phyloP scores from a whole-genome alignment of 2,329 filamentous ascomycete genomes.

The Colletotrichum gigasporum region DNA sequence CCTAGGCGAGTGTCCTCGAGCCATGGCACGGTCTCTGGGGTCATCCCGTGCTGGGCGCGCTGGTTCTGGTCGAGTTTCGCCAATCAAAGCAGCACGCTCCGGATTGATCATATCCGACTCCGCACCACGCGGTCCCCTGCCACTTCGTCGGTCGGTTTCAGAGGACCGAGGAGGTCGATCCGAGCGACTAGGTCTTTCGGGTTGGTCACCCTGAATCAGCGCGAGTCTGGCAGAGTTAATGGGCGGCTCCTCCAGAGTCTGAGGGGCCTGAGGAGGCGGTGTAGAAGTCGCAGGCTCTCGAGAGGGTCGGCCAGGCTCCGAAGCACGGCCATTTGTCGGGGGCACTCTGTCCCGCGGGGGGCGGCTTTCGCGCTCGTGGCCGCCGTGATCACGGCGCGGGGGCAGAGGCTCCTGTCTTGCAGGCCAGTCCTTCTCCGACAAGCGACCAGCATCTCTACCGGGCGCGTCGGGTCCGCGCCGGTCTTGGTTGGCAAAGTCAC shows the following conservation, averaged over 20 bases:
- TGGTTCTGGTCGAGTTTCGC: constrained; percentile 47
- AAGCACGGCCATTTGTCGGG: constrained; percentile 36
- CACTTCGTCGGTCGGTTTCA: constrained; percentile 29
- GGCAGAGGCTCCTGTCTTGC: constrained; percentile 41
- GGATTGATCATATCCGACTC: constrained; percentile 53
- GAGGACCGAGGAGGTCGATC: constrained; percentile 21
- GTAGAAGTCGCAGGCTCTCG: constrained; percentile 35
- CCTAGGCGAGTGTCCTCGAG: constrained; percentile 61
- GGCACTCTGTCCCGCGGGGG: constrained; percentile 43
- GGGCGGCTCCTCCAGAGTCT: constrained; percentile 52
- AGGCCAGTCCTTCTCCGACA: constrained; percentile 50
- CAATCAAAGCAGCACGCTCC: constrained; percentile 56
- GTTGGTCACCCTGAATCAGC: constrained; percentile 51
- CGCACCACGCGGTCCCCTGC: constrained; percentile 35
- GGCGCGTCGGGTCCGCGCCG: constrained; percentile 50
- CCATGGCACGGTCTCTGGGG: constrained; percentile 38
- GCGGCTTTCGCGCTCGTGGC: constrained; percentile 50
- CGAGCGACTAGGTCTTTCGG: constrained; percentile 16
- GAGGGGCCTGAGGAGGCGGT: constrained; percentile 36
- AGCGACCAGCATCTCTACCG: constrained; percentile 46
- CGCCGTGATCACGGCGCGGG: constrained; percentile 45
- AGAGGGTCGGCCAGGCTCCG: constrained; percentile 36
- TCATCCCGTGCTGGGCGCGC: constrained; percentile 54
- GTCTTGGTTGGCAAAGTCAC: constrained; percentile 52
- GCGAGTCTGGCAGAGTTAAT: constrained; percentile 67